These are phyloP conservation scores for Podila clonocystis DNA, from an alignment of 192 early-diverging fungal species.

Conservation along the genomic window DNA sequence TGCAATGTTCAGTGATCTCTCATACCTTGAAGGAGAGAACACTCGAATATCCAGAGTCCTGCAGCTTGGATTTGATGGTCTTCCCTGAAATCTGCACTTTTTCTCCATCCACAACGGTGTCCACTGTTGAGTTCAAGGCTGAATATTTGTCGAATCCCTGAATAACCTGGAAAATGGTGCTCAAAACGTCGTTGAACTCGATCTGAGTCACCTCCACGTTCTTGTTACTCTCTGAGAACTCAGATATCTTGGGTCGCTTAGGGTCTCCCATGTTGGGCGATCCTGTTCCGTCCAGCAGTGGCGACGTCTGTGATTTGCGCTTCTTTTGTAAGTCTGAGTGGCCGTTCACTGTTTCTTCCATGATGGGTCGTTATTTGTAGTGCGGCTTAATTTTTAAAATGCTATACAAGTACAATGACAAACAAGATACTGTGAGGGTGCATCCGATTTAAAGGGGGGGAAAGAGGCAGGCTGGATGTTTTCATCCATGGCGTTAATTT, in stretches of 20 bases:
- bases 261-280: constrained; percentile 22
- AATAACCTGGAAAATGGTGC: constrained; percentile 23
- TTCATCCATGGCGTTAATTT: no score
- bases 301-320: constrained; percentile 42
- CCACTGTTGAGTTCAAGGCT: constrained; percentile 2
- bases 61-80: constrained; percentile 17
- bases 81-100: constrained; percentile 7
- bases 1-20: neutral
- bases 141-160: constrained; percentile 26
- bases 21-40: constrained; percentile 32
- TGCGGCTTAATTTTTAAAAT: neutral
- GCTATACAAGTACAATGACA: no score
- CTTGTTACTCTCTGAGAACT: constrained; percentile 17
- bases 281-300: constrained; percentile 20
- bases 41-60: constrained; percentile 24
- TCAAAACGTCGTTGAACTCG: constrained; percentile 33
- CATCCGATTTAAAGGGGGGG: no score
- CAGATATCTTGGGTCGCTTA: constrained; percentile 36
- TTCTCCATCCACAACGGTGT: constrained; percentile 23
- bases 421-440: no score
- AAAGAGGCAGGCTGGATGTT: no score
- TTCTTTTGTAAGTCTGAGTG: constrained; percentile 16
- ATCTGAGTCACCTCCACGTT: constrained; percentile 33
- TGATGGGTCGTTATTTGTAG: neutral
- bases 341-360: constrained; percentile 8